phyloP scores from a whole-genome alignment of 1,139 yeast genomes.

The Taphrina wiesneri region DNA sequence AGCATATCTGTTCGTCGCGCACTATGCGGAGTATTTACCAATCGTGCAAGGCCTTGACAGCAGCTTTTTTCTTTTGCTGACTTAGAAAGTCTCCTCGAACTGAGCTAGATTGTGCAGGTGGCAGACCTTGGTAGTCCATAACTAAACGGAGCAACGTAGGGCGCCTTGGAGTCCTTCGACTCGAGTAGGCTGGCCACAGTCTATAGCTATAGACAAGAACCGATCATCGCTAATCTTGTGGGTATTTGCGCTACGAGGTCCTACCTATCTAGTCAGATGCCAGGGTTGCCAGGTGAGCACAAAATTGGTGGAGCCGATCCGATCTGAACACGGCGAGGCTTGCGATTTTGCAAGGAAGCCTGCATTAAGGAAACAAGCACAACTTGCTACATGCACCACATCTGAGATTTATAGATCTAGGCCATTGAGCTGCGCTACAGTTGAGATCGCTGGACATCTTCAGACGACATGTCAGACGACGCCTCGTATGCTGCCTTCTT shows the following conservation, averaged over 20 bases:
- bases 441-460: too few species aligned
- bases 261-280: too few species aligned
- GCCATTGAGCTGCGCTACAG: too few species aligned
- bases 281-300: background rate
- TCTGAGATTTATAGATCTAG: too few species aligned
- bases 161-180: too few species aligned
- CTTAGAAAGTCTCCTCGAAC: slow-evolving; percentile 9
- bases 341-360: background rate
- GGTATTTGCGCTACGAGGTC: too few species aligned
- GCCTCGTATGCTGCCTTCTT: slow-evolving; percentile 22
- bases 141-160: background rate
- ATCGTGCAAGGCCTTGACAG: slow-evolving; percentile 5
- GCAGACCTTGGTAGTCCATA: background rate
- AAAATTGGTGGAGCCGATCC: background rate
- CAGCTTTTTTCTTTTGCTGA: background rate
- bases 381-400: too few species aligned
- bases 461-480: slow-evolving; percentile 20
- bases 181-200: too few species aligned
- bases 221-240: background rate
- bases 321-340: background rate
- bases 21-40: background rate
- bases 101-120: background rate
- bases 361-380: too few species aligned
- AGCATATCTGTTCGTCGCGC: background rate
- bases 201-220: background rate